A percentile compares a stretch with the other conserved stretches of the same genome.
phyloP scores from a whole-genome alignment of 495 filamentous ascomycete species.

The Chlorociboria aeruginascens region DNA sequence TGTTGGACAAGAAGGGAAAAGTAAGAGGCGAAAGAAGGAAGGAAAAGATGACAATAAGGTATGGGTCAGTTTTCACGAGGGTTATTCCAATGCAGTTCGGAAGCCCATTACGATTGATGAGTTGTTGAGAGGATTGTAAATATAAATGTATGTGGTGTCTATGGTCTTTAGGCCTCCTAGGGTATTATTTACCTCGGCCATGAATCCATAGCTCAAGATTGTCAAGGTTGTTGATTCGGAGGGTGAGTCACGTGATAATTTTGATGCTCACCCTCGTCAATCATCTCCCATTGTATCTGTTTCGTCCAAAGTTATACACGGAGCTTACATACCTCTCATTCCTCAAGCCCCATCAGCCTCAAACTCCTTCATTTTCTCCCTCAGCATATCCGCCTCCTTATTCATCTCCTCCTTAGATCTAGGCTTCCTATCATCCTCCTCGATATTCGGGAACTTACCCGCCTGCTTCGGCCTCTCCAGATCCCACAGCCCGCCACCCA shows the following conservation, averaged over 20 bases:
- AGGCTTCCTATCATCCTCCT: conserved; percentile 57
- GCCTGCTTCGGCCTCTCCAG: conserved; percentile 23
- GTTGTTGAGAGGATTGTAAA: conserved; percentile 54
- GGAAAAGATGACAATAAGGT: conserved; percentile 45
- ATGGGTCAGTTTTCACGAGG: conserved; percentile 93
- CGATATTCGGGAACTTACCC: conserved; percentile 39
- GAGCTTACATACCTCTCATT: neutral
- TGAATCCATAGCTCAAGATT: too few relatives aligned
- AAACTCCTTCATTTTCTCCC: conserved; percentile 18
- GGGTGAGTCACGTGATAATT: too few relatives aligned
- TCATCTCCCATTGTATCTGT: too few relatives aligned
- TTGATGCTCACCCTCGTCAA: too few relatives aligned
- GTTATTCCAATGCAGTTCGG: conserved; percentile 90
- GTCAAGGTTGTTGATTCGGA: too few relatives aligned
- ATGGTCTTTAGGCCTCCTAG: too few relatives aligned
- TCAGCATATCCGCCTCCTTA: conserved; percentile 59
- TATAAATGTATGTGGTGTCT: neutral
- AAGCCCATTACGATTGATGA: conserved; percentile 85
- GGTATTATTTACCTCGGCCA: too few relatives aligned
- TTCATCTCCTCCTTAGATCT: conserved; percentile 68
- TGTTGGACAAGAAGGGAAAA: conserved; percentile 14
- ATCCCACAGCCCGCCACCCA: conserved; percentile 50
- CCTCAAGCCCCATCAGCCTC: neutral
- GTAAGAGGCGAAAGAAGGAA: conserved; percentile 21
- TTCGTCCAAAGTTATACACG: too few relatives aligned